Evolutionary conservation across 2,329 filamentous ascomycete genomes (phyloP), one percentile per base, ranked within the genome.

Genomic region (Ophiognomonia clavigignenti-juglandacearum): DNA sequence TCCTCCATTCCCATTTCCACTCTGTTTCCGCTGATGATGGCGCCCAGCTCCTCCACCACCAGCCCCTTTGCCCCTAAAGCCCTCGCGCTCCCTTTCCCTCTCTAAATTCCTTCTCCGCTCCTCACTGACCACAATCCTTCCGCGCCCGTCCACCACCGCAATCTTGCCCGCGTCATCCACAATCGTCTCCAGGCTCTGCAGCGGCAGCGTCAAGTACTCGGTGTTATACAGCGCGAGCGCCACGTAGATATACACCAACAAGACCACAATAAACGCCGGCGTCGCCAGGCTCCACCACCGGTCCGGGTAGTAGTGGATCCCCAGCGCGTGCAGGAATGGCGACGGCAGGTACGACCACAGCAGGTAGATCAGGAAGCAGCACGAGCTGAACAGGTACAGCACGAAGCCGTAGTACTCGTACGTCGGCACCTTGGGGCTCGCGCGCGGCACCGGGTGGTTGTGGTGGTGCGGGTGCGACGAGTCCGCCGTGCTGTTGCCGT

Each of bases 341-440:
- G 86, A 88, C 0, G 93, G 93, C 6, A 97, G 82, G 67, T 93
- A 97, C 13, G 86, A 86, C 93, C 91, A 96, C 10, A 84, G 71
- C 13, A 84, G 70, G 64, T 81, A 86, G 60, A 80, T 75, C 62
- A 86, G 72, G 63, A 97, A 97, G 2, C 82, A 82, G 43, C 93
- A 73, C 19, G 85, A 88, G 53, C 86, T 91, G 61, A 92, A 88
- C 32, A 98, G 78, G 70, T 98, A 97, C 41, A 98, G 79, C 45
- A 95, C 92, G 69, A 98, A 98, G 63, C 93, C 93, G 65, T 97
- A 97, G 78, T 97, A 98, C 64, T 98, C 93, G 71, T 98, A 97
- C 0, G 93, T 98, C n/a, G 93, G 93, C 3, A 98, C 91, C 63
- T 93, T 90, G 2, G 93, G 93, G 45, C 85, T 85, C 2, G 90